Base-by-base conservation (phyloP, 345 rosid species). In the Mallotus nudiflorus region DNA sequence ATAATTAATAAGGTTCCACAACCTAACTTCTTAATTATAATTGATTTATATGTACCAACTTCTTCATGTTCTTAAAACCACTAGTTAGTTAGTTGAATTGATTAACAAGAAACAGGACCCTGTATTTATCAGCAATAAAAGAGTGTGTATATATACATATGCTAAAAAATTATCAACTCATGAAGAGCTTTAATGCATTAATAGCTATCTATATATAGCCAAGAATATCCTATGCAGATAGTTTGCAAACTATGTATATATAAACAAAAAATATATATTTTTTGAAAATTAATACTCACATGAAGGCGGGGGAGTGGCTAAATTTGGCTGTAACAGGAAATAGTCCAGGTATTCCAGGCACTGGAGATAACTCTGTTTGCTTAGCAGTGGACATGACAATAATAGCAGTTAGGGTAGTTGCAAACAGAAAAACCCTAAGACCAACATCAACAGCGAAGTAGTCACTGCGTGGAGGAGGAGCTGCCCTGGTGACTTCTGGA, bases 231-330 rank as follows among this genome's bases (percentile, higher is more conserved):
- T n/a, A n/a, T n/a, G n/a, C n/a, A n/a, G n/a, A n/a, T n/a, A n/a
- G n/a, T n/a, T n/a, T n/a, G n/a, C n/a, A n/a, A n/a, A n/a, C n/a
- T n/a, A n/a, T n/a, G n/a, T n/a, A n/a, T n/a, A n/a, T n/a, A n/a
- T n/a, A n/a, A n/a, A n/a, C n/a, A n/a, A n/a, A n/a, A n/a, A n/a
- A n/a, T n/a, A n/a, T n/a, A n/a, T n/a, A n/a, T n/a, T n/a, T n/a
- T n/a, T n/a, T n/a, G n/a, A n/a, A n/a, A n/a, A n/a, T n/a, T n/a
- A n/a, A n/a, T 28, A 71, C 88, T 77, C n/a, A 91, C 98, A 88
- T 67, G 75, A 88, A 82, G 64, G 96, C 96, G 0, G 97, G 96
- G 0, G 96, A 87, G 67, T 93, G 75, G 42, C 35, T 78, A 66
- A 91, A 91, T 79, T 87, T 88, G 61, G 91, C 91, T 13, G 77